A percentile compares a stretch with the other conserved stretches of the same genome.
Conservation (phyloP, 208 protist genomes). For the Trypanosoma boissoni region DNA sequence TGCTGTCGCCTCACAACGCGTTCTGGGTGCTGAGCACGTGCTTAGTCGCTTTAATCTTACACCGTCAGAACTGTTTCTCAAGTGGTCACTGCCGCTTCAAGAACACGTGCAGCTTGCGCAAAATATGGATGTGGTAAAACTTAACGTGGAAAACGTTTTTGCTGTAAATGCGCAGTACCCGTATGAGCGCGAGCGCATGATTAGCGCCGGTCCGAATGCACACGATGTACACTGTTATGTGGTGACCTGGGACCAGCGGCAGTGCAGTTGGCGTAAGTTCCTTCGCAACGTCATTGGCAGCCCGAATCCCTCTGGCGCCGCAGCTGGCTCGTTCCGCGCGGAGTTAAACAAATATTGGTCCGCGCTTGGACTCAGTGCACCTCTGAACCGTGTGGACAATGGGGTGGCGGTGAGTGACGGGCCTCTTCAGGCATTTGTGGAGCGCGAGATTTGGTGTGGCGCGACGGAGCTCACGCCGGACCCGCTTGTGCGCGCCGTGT, state of each 20-base stretch:
- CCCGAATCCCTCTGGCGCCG: conserved; percentile 35
- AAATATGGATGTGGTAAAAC: conserved; percentile 29
- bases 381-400: conserved; percentile 54
- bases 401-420: conserved; percentile 42
- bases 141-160: conserved; percentile 29
- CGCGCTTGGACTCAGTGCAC: conserved; percentile 31
- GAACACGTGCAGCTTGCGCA: conserved; percentile 26
- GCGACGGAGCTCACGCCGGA: conserved; percentile 29
- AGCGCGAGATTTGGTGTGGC: conserved; percentile 35
- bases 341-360: conserved; percentile 38
- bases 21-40: conserved; percentile 37
- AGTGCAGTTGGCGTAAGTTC: conserved; percentile 54
- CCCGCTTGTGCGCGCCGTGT: conserved; percentile 31
- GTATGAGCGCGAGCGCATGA: conserved; percentile 31
- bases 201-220: not conserved
- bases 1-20: conserved; percentile 23
- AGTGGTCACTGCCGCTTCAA: conserved; percentile 23
- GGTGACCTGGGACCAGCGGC: conserved; percentile 45
- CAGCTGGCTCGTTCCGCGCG: conserved; percentile 38
- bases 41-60: conserved; percentile 28
- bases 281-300: conserved; percentile 50
- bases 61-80: conserved; percentile 37
- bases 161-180: conserved; percentile 34
- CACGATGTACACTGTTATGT: conserved; percentile 30
- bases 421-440: conserved; percentile 50